phyloP scores from a whole-genome alignment of 2,329 filamentous ascomycete genomes.

The Monilinia fructicola region DNA sequence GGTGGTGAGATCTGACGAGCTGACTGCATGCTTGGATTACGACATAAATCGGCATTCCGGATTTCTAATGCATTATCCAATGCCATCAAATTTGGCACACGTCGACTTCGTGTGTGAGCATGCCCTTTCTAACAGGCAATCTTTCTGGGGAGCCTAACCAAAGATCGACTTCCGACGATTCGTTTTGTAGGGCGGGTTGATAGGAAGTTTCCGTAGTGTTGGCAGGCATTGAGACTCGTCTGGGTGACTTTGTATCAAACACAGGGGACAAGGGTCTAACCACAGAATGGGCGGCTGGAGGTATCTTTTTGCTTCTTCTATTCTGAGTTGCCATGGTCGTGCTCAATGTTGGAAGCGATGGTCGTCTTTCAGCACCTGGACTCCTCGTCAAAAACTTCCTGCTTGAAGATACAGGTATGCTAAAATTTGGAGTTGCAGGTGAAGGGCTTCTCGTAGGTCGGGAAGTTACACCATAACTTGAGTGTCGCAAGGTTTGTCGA shows the following conservation, averaged over 20 bases:
- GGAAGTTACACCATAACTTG: constrained; percentile 29
- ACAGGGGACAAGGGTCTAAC: constrained; percentile 29
- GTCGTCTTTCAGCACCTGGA: constrained; percentile 19
- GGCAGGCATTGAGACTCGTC: constrained; percentile 19
- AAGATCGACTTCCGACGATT: constrained; percentile 24
- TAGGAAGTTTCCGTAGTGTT: constrained; percentile 25
- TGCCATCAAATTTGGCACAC: constrained; percentile 30
- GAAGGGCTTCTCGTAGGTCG: constrained; percentile 25
- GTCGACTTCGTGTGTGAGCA: constrained; percentile 17
- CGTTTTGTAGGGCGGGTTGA: constrained; percentile 22
- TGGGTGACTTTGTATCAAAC: constrained; percentile 29
- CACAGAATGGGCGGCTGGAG: constrained; percentile 27
- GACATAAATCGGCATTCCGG: constrained; percentile 28
- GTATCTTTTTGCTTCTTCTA: constrained; percentile 28
- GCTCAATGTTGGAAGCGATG: constrained; percentile 19
- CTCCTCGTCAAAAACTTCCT: constrained; percentile 29
- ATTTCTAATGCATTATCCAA: constrained; percentile 24
- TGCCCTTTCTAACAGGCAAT: background rate
- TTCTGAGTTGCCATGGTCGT: constrained; percentile 23
- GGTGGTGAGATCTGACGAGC: constrained; percentile 6
- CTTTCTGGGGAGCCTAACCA: constrained; percentile 25
- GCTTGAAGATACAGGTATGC: constrained; percentile 36
- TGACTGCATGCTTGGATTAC: constrained; percentile 23
- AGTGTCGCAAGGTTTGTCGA: constrained; percentile 25
- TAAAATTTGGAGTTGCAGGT: constrained; percentile 38